phyloP scores from a whole-genome alignment of 2,329 filamentous ascomycete genomes.

The Beauveria brongniartii region DNA sequence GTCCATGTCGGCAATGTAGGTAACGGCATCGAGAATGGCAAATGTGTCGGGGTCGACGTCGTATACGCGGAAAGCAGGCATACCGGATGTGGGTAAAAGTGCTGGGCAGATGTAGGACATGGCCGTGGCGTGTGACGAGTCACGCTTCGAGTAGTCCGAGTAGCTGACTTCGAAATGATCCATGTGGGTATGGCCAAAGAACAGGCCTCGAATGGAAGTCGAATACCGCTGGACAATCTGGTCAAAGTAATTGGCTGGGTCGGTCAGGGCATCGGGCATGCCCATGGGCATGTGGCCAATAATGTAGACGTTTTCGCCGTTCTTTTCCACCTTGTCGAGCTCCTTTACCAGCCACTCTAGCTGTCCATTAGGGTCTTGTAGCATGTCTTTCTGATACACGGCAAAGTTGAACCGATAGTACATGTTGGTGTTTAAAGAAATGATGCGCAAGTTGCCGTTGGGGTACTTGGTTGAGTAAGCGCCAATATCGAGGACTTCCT shows the following conservation, averaged over 20 bases:
- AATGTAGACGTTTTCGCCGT: conserved; percentile 47
- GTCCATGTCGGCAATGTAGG: conserved; percentile 46
- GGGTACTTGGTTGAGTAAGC: conserved; percentile 41
- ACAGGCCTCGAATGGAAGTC: conserved; percentile 45
- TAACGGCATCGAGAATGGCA: conserved; percentile 44
- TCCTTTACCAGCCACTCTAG: conserved; percentile 46
- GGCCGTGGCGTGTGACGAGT: conserved; percentile 35
- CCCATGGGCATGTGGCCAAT: conserved; percentile 51
- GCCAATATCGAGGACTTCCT: conserved; percentile 33
- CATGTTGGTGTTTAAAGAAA: conserved; percentile 54
- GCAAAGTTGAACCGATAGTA: conserved; percentile 51
- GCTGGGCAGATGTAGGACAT: conserved; percentile 48
- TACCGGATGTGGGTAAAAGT: conserved; percentile 45
- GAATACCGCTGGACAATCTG: conserved; percentile 46
- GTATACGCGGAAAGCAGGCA: conserved; percentile 51
- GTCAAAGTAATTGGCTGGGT: conserved; percentile 45
- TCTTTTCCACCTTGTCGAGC: conserved; percentile 43
- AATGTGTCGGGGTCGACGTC: conserved; percentile 51
- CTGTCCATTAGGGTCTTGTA: conserved; percentile 42
- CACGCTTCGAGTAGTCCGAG: conserved; percentile 35
- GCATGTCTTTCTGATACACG: conserved; percentile 42
- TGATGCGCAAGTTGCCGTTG: conserved; percentile 42
- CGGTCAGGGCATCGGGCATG: conserved; percentile 40
- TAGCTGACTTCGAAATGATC: conserved; percentile 51
- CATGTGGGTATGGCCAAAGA: conserved; percentile 50